Base-by-base conservation (phyloP, 1,139 yeast species). In the Entelexis sorbosivorans region DNA sequence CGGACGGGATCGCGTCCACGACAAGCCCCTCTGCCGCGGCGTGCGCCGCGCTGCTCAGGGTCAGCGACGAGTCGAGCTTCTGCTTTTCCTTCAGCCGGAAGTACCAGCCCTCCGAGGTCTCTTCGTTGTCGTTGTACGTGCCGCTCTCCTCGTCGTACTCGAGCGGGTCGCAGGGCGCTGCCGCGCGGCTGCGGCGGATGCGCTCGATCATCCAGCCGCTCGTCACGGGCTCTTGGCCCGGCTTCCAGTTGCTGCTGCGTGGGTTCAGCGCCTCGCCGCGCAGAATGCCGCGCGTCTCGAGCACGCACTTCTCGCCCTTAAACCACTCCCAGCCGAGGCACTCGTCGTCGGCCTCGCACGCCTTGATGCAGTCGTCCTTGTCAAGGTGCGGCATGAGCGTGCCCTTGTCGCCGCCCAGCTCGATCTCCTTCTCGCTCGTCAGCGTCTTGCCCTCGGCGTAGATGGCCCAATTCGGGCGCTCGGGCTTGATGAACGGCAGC, bases 151-250 rank as follows among this genome's bases (percentile, higher is more conserved):
- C 32, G 26, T 38, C 22, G 13, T 31, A 42, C 45, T 42, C 45
- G 13, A 42, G 45, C 17, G 56, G 47, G 56, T 63, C 63, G 53
- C 66, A 64, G n/a, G 24, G 45, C 31, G 48, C 43, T 6, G 44
- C 48, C 33, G 34, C 51, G 13, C 69, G 59, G 53, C 60, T 51
- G 11, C 54, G 55, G 19, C 63, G 61, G 33, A 68, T 64, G 24
- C 69, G 62, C 42, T 64, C 63, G 46, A 60, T 58, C 56, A 58
- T 55, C 60, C 60, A 65, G 9, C 69, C 69, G 13, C 63, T 58
- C 8, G 39, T 43, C 24, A 40, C 48, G 11, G 16, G 29, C 5
- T 28, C 44, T 8, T 38, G 48, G 8, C 13, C 26, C n/a, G 28
- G 3, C 20, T 20, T 22, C 40, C 47, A 29, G 11, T 35, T 32